These are phyloP conservation scores for Xylaria grammica DNA, from an alignment of 495 filamentous ascomycete species.

Conservation along the genomic window DNA sequence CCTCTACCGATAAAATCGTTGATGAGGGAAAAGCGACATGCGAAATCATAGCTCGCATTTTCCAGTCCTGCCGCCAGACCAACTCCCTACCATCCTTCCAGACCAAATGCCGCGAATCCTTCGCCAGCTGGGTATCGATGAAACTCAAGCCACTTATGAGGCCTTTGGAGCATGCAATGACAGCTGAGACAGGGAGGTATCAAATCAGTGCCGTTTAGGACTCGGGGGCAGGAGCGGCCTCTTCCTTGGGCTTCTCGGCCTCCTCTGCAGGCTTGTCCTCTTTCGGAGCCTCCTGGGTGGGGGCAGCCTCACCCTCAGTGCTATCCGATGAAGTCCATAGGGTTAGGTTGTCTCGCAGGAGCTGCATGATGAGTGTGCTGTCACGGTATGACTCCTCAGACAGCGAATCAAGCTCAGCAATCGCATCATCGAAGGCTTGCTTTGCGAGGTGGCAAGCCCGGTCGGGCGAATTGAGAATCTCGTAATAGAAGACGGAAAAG, in stretches of 20 bases:
- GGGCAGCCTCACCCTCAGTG: constrained; percentile 75
- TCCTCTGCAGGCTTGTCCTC: constrained; percentile 59
- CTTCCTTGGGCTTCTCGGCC: constrained; percentile 59
- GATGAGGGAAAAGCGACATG: constrained; percentile 34
- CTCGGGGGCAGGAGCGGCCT: constrained; percentile 52
- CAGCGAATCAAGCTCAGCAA: constrained; percentile 97
- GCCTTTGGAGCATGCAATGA: constrained; percentile 33
- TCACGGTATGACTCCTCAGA: constrained; percentile 99
- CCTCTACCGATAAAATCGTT: constrained; percentile 31
- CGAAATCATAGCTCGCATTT: constrained; percentile 36
- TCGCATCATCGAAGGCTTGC: constrained; percentile 99
- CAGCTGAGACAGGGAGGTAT: constrained; percentile 39
- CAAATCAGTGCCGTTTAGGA: constrained; percentile 31
- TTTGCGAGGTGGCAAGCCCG: constrained; percentile 99
- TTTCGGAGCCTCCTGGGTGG: constrained; percentile 65
- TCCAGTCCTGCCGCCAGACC: constrained; percentile 35
- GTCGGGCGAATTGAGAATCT: constrained; percentile 98
- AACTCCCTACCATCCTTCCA: constrained; percentile 33
- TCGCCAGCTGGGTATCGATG: constrained; percentile 38
- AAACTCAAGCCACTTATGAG: constrained; percentile 32
- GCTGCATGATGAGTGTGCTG: constrained; percentile 99
- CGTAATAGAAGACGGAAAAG: constrained; percentile 99
- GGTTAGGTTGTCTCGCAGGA: constrained; percentile 98
- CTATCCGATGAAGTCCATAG: constrained; percentile 98
- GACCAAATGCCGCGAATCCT: constrained; percentile 36